Conservation (phyloP, 2,329 filamentous ascomycete genomes). For the Aspergillus carbonarius region DNA sequence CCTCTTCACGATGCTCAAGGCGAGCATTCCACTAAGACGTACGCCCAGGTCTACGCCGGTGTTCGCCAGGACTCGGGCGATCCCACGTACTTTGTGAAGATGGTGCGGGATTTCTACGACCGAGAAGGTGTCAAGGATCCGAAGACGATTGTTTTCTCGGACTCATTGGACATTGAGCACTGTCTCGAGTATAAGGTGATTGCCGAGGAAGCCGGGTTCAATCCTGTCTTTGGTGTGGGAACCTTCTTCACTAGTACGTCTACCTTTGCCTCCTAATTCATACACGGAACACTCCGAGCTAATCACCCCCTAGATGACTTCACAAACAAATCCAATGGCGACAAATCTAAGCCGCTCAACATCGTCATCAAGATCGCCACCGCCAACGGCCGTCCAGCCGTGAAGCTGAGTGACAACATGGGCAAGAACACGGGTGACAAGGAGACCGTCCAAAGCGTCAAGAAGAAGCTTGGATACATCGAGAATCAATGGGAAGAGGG, state of each 20-base stretch:
- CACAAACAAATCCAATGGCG: constrained; percentile 65
- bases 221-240: constrained; percentile 87
- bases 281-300: background rate
- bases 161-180: constrained; percentile 86
- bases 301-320: constrained; percentile 68
- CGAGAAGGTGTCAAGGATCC: constrained; percentile 69
- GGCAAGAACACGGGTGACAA: constrained; percentile 93
- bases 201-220: constrained; percentile 76
- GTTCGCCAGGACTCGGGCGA: constrained; percentile 90
- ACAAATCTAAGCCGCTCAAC: constrained; percentile 87
- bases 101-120: constrained; percentile 80
- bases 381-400: constrained; percentile 73
- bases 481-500: constrained; percentile 82
- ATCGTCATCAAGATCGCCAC: constrained; percentile 97
- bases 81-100: constrained; percentile 73
- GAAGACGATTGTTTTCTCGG: constrained; percentile 93
- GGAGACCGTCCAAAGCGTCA: constrained; percentile 75
- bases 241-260: constrained; percentile 81
- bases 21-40: constrained; percentile 57
- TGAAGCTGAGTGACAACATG: constrained; percentile 91
- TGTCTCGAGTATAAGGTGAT: constrained; percentile 87
- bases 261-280: background rate
- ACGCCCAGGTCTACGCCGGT: constrained; percentile 78
- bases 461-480: constrained; percentile 78
- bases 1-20: constrained; percentile 36